Evolutionary conservation across 2,329 filamentous ascomycete species (phyloP).

Genomic region (Aspergillus phoenicis): DNA sequence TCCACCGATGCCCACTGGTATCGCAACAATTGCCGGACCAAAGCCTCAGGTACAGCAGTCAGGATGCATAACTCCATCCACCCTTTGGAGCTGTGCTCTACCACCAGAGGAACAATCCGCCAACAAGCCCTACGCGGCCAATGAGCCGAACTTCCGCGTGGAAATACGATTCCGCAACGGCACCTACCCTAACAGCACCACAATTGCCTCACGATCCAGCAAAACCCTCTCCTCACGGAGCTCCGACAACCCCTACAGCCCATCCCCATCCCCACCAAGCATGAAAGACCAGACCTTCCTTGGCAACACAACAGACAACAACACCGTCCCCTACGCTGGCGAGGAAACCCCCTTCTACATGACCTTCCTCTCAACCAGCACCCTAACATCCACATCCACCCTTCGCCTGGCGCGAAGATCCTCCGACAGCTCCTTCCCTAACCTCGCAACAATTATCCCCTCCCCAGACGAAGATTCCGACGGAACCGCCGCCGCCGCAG

Average conservation of each 20-base stretch:
- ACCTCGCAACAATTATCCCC: conserved; percentile 62
- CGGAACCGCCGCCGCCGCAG: conserved; percentile 71
- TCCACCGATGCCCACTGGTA: conserved; percentile 81
- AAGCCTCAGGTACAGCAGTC: conserved; percentile 65
- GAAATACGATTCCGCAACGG: conserved; percentile 67
- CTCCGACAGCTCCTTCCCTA: conserved; percentile 37
- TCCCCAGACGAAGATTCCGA: conserved; percentile 64
- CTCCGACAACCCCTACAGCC: conserved; percentile 41
- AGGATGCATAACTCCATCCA: conserved; percentile 70
- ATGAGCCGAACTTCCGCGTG: conserved; percentile 77
- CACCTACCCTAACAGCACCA: conserved; percentile 64
- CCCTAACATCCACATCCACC: conserved; percentile 42
- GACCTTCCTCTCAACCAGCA: conserved; percentile 58
- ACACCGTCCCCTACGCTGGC: conserved; percentile 72
- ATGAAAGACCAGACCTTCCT: conserved; percentile 76
- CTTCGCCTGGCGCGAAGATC: conserved; percentile 41
- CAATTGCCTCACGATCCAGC: conserved; percentile 46
- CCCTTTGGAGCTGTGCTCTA: conserved; percentile 82
- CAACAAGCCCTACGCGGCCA: conserved; percentile 63
- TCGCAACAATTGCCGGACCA: conserved; percentile 75
- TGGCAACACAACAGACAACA: conserved; percentile 80
- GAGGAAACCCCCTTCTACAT: conserved; percentile 90
- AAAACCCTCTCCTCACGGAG: conserved; percentile 26
- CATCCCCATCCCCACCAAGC: conserved; percentile 51
- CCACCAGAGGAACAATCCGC: conserved; percentile 74